Percentiles rank a stretch among this genome's conserved stretches.
These are phyloP conservation scores for Saturnispora zaruensis DNA, from an alignment of 805 yeast species.

Conservation along the genomic window DNA sequence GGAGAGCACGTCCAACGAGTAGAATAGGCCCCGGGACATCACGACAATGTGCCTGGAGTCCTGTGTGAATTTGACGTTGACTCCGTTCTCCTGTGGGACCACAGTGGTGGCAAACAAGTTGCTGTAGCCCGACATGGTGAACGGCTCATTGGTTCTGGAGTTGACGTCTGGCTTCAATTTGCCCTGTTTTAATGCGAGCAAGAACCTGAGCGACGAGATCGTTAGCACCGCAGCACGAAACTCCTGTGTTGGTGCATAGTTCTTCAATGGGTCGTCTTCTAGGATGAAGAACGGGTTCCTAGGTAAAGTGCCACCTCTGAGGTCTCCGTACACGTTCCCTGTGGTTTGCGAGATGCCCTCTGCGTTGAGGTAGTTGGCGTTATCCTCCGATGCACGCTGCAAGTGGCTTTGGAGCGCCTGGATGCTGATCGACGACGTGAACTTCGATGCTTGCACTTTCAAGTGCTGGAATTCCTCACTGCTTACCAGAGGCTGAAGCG, in stretches of 20 bases:
- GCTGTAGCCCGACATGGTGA: constrained; percentile 61
- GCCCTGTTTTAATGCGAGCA: constrained; percentile 47
- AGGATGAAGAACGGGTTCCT: constrained; percentile 68
- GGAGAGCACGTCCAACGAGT: constrained; percentile 41
- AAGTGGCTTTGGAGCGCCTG: constrained; percentile 47
- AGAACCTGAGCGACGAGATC: constrained; percentile 58
- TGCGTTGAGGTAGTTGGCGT: constrained; percentile 47
- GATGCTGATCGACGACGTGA: constrained; percentile 36
- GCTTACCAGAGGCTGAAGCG: constrained; percentile 52
- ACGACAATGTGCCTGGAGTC: constrained; percentile 44
- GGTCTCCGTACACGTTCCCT: constrained; percentile 54
- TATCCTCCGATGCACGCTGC: constrained; percentile 33
- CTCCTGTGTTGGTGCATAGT: constrained; percentile 50
- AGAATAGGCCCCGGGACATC: constrained; percentile 43
- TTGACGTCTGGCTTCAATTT: constrained; percentile 50
- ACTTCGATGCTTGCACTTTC: constrained; percentile 35
- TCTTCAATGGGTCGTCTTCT: constrained; percentile 65
- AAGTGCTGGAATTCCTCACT: constrained; percentile 42
- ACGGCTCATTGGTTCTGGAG: constrained; percentile 40
- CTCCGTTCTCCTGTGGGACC: constrained; percentile 35
- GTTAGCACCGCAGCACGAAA: constrained; percentile 61
- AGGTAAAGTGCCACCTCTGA: constrained; percentile 61
- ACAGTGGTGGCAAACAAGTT: constrained; percentile 67
- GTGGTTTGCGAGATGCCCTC: constrained; percentile 38
- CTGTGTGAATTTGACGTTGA: constrained; percentile 31